These are phyloP conservation scores for Pleoardoris graminearum DNA, from an alignment of 2,329 filamentous ascomycete genomes.

Conservation along the genomic window DNA sequence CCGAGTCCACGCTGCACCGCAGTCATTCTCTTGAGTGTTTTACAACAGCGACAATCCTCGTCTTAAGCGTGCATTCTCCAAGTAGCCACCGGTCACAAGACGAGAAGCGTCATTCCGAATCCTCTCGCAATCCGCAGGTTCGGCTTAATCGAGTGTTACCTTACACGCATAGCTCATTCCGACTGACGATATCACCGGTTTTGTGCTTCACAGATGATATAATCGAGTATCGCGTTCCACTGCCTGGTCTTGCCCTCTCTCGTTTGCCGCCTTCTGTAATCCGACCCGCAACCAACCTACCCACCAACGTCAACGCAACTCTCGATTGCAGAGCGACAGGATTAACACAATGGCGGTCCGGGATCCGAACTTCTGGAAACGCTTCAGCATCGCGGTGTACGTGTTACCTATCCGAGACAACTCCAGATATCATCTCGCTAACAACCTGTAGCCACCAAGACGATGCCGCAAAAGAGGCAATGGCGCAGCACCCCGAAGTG, in stretches of 20 bases:
- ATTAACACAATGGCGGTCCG: conserved; percentile 53
- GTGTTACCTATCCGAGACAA: neutral
- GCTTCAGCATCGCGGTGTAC: conserved; percentile 59
- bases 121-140: neutral
- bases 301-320: neutral
- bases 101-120: conserved; percentile 2
- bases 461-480: conserved; percentile 47
- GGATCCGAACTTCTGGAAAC: conserved; percentile 64
- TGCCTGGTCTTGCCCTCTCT: neutral
- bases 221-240: neutral
- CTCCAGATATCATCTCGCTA: neutral
- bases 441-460: conserved; percentile 50
- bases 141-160: neutral
- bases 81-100: neutral
- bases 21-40: neutral
- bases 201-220: conserved; percentile 1
- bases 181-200: neutral
- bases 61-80: conserved; percentile 1
- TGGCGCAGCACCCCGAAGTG: conserved; percentile 23
- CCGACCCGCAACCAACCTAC: neutral
- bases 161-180: neutral
- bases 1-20: no score
- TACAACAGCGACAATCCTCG: neutral
- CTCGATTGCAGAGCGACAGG: neutral
- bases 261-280: neutral